These are phyloP conservation scores for Lachancea mirantina DNA, from an alignment of 805 yeast species.

Conservation along the genomic window DNA sequence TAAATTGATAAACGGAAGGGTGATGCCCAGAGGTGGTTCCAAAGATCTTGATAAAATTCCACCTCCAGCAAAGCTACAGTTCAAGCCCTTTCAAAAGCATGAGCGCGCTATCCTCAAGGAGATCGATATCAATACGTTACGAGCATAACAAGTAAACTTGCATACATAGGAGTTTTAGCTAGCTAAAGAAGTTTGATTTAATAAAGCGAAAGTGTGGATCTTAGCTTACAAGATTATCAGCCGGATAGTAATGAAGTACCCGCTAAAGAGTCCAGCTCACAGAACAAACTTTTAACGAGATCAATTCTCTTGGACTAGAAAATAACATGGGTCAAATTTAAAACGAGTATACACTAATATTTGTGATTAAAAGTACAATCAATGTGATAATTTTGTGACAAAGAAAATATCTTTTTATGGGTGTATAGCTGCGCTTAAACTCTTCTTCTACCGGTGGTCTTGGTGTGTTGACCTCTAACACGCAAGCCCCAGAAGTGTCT, in stretches of 20 bases:
- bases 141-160: constrained; percentile 1
- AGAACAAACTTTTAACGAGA: too few relatives aligned
- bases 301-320: neutral
- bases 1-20: constrained; percentile 26
- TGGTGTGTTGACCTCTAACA: constrained; percentile 99
- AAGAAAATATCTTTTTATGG: constrained; percentile 1
- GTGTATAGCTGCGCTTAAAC: constrained; percentile 19
- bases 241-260: too few relatives aligned
- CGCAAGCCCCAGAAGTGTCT: constrained; percentile 99
- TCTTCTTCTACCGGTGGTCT: constrained; percentile 97
- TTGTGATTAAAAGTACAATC: constrained; percentile 10
- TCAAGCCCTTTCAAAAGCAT: neutral
- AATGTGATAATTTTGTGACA: constrained; percentile 4
- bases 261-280: too few relatives aligned
- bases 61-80: too few relatives aligned
- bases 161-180: constrained; percentile 2
- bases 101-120: constrained; percentile 4
- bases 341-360: constrained; percentile 5
- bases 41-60: too few relatives aligned
- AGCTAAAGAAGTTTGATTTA: neutral
- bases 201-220: too few relatives aligned
- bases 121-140: constrained; percentile 7
- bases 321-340: constrained; percentile 1
- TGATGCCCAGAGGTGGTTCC: too few relatives aligned
- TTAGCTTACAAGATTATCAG: too few relatives aligned